A percentile compares a stretch with the other conserved stretches of the same genome.
Conservation (phyloP, 139 green algal species). For the Coelastrella sp. region DNA sequence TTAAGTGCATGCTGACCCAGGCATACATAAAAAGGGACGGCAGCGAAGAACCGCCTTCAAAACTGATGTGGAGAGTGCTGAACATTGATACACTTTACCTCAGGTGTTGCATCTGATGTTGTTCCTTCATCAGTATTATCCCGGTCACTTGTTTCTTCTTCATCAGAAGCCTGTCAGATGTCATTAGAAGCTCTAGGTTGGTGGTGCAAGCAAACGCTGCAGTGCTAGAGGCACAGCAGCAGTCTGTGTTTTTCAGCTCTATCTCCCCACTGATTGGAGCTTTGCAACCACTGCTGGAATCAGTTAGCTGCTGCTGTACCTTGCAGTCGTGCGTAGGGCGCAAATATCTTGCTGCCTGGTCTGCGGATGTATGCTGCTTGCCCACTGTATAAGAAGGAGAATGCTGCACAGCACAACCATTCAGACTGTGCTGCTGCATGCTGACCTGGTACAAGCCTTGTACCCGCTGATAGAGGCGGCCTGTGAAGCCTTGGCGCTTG, state of each 20-base stretch:
- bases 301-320: too few species aligned
- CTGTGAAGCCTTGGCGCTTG: conserved; percentile 11
- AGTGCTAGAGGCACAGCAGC: neutral
- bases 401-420: too few species aligned
- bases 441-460: conserved; percentile 38
- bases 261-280: too few species aligned
- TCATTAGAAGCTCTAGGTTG: neutral
- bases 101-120: neutral
- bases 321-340: too few species aligned
- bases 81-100: neutral
- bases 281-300: too few species aligned
- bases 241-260: neutral
- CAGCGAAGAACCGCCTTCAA: too few species aligned
- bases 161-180: neutral
- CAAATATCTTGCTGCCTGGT: too few species aligned
- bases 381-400: too few species aligned
- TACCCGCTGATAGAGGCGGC: neutral
- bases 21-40: too few species aligned
- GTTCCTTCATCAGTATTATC: neutral
- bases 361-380: neutral
- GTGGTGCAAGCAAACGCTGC: neutral
- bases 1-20: too few species aligned
- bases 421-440: neutral
- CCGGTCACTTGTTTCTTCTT: neutral
- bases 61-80: neutral